Evolutionary conservation across 768 basidiomycete genomes (phyloP).

Genomic region (Termitomyces sp.): DNA sequence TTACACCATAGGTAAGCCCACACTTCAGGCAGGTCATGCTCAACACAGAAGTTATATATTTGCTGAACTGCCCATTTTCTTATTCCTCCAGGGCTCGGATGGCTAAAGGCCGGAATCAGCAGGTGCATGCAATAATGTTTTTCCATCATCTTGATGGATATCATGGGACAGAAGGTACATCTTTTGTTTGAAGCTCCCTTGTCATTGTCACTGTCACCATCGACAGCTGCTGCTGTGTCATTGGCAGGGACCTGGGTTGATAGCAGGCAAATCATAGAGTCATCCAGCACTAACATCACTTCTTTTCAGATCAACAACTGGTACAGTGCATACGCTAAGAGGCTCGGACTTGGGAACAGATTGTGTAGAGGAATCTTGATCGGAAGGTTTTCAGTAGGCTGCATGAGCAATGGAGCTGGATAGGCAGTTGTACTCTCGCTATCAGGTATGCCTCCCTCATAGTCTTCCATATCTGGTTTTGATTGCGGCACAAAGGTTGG

Average conservation of each 20-base stretch:
- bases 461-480: conserved; percentile 14
- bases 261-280: neutral
- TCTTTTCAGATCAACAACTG: neutral
- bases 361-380: neutral
- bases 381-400: neutral
- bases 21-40: conserved; percentile 1
- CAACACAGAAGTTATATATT: conserved; percentile 5
- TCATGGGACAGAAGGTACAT: conserved; percentile 14
- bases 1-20: conserved; percentile 19
- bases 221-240: neutral
- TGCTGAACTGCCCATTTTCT: conserved; percentile 4
- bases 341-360: neutral
- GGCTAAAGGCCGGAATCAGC: conserved; percentile 14
- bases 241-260: neutral
- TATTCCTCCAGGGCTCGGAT: conserved; percentile 1
- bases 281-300: neutral
- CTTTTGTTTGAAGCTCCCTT: neutral
- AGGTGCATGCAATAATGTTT: conserved; percentile 18
- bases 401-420: neutral
- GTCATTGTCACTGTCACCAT: neutral
- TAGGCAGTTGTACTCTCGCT: neutral
- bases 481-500: conserved; percentile 14
- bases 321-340: neutral
- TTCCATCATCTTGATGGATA: conserved; percentile 20
- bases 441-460: conserved; percentile 25